phyloP scores from a whole-genome alignment of 345 rosid genomes.

The Triadica sebifera region DNA sequence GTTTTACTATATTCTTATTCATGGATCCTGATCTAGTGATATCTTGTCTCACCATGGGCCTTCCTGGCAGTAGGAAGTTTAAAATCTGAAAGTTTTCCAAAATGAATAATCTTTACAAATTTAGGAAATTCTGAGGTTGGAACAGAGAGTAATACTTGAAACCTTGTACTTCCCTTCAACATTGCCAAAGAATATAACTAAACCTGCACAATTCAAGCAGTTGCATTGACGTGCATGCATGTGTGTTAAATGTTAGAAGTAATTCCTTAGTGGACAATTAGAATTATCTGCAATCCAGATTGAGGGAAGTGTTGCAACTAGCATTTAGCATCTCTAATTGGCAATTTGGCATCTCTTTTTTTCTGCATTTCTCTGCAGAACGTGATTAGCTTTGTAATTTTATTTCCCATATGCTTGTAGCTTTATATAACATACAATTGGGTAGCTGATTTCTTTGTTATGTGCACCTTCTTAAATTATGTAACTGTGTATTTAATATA shows the following conservation, averaged over 20 bases:
- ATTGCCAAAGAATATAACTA: background rate
- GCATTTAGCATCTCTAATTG: background rate
- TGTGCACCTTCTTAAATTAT: background rate
- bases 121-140: background rate
- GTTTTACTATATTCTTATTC: too few relatives aligned
- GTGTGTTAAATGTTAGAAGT: too few relatives aligned
- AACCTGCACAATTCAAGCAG: background rate
- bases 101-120: background rate
- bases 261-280: background rate
- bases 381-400: background rate
- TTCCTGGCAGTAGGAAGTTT: background rate
- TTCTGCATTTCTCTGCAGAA: background rate
- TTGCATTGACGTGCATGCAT: background rate
- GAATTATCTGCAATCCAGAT: background rate
- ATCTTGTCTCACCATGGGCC: background rate
- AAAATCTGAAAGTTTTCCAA: background rate
- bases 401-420: background rate
- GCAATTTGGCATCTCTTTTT: too few relatives aligned
- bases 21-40: background rate
- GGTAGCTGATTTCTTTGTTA: slow-evolving; percentile 3
- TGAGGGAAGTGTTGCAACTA: background rate
- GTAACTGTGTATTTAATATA: slow-evolving; percentile 21
- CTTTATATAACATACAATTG: too few relatives aligned
- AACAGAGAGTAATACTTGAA: background rate
- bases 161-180: background rate